Evolutionary conservation across 371 early-diverging fungal genomes (phyloP).

Genomic region (Mucor saturninus): DNA sequence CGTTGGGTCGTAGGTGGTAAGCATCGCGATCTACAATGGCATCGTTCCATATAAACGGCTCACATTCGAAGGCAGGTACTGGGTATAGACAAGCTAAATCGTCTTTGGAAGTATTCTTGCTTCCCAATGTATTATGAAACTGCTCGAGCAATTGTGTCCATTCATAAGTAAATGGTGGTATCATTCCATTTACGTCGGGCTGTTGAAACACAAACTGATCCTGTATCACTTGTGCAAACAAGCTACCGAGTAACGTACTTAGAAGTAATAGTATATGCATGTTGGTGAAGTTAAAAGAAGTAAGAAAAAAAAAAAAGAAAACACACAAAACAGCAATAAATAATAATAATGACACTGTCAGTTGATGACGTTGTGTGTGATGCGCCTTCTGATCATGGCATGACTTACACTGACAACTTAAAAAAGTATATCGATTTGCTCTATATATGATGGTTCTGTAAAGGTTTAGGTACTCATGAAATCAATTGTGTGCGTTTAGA

Average conservation of each 20-base stretch:
- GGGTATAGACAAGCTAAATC: slow-evolving; percentile 38
- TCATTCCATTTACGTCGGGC: neutral
- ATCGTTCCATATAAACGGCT: slow-evolving; percentile 50
- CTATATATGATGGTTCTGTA: no score
- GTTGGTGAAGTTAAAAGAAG: no score
- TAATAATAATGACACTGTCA: no score
- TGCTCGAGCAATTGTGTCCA: slow-evolving; percentile 56
- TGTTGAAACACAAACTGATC: neutral
- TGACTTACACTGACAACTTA: no score
- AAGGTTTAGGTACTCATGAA: no score
- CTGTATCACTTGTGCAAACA: neutral
- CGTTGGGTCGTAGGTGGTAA: slow-evolving; percentile 59
- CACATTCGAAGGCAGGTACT: slow-evolving; percentile 52
- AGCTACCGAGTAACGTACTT: neutral
- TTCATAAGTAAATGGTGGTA: slow-evolving; percentile 46
- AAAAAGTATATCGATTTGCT: no score
- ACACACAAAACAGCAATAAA: no score
- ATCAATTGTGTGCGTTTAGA: no score
- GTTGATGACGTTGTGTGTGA: no score
- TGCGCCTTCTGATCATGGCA: no score
- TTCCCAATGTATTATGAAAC: slow-evolving; percentile 52
- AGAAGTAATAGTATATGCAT: no score
- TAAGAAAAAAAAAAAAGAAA: no score
- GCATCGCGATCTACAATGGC: slow-evolving; percentile 48
- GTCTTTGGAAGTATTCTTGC: slow-evolving; percentile 29